phyloP scores from a whole-genome alignment of 2,329 filamentous ascomycete species.

The Scolecobasidium constrictum region DNA sequence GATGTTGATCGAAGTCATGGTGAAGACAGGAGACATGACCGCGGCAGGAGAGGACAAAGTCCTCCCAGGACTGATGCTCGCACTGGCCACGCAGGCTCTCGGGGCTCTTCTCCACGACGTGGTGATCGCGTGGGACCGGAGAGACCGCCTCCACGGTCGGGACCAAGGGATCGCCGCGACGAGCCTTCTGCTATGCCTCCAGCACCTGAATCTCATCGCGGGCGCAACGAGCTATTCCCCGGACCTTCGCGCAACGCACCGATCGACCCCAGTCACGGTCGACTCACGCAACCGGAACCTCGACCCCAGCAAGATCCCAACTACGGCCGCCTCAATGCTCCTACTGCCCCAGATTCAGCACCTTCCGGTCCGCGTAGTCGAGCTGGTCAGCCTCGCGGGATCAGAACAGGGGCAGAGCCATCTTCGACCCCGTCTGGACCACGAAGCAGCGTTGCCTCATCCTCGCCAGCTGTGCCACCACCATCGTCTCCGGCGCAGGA shows the following conservation, averaged over 20 bases:
- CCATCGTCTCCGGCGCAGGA: conserved; percentile 16
- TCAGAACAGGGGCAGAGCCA: conserved; percentile 28
- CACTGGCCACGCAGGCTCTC: neutral
- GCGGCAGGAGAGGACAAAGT: conserved; percentile 18
- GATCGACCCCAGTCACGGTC: conserved; percentile 34
- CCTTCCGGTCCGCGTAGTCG: conserved; percentile 44
- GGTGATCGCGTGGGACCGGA: neutral
- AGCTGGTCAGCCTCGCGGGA: conserved; percentile 20
- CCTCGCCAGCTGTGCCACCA: conserved; percentile 11
- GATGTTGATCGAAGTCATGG: conserved; percentile 17
- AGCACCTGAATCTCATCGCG: conserved; percentile 12
- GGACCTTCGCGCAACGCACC: conserved; percentile 21
- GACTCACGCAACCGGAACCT: conserved; percentile 31
- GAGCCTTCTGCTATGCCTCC: neutral
- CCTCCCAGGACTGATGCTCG: conserved; percentile 6
- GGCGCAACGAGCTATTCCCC: conserved; percentile 29
- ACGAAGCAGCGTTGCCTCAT: conserved; percentile 8
- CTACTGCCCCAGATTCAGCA: conserved; percentile 27
- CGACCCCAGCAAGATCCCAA: conserved; percentile 31
- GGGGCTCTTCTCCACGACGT: neutral
- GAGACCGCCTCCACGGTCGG: neutral
- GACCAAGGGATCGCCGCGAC: neutral
- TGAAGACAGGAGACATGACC: conserved; percentile 11
- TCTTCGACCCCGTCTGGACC: conserved; percentile 19
- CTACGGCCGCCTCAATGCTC: conserved; percentile 37